Evolutionary conservation across 768 basidiomycete genomes (phyloP), one percentile per base, ranked within the genome.

Genomic region (Suillus bovinus): DNA sequence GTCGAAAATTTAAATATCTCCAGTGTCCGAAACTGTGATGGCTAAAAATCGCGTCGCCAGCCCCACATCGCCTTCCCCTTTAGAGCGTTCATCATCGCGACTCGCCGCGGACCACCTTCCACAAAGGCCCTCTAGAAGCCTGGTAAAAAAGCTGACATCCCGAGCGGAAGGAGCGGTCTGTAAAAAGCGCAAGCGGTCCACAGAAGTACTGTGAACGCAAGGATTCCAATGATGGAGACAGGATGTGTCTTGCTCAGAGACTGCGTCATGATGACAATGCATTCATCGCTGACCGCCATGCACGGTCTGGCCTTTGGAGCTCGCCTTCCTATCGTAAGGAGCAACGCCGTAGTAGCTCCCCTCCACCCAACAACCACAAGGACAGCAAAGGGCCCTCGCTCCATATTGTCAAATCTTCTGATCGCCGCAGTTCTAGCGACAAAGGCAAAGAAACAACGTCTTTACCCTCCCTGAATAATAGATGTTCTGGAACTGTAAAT

Each of bases 121-220:
- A 39, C 38, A 16, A 39, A 56, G 38, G n/a, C 55, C 55, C 24
- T 56, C 38, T 24, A 39, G 55, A 38, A 39, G 38, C 27, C 55
- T 56, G 17, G 17, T 39, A 27, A 56, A 56, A 56, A 56, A 56
- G 27, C 3, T 22, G 17, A 27, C 38, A 13, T 56, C 55, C 11
- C 55, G 55, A 56, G 55, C 17, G 11, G 55, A 56, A 39, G 55
- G 55, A 13, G 38, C 39, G 10, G 55, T 56, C 27, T 56, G 55
- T 39, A 56, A 56, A 27, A 56, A 56, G 55, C 55, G 55, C 38
- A 56, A 56, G 55, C 55, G 55, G 24, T 56, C 55, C 17, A 39
- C 55, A 11, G 55, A 56, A 39, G 27, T 6, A 29, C 55, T n/a
- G 17, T 24, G 55, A 56, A 56, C 27, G 17, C 24, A 56, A 56